A percentile compares a stretch with the other conserved stretches of the same genome.
Conservation (phyloP, 1,284 basidiomycete genomes). For the Malassezia equina region DNA sequence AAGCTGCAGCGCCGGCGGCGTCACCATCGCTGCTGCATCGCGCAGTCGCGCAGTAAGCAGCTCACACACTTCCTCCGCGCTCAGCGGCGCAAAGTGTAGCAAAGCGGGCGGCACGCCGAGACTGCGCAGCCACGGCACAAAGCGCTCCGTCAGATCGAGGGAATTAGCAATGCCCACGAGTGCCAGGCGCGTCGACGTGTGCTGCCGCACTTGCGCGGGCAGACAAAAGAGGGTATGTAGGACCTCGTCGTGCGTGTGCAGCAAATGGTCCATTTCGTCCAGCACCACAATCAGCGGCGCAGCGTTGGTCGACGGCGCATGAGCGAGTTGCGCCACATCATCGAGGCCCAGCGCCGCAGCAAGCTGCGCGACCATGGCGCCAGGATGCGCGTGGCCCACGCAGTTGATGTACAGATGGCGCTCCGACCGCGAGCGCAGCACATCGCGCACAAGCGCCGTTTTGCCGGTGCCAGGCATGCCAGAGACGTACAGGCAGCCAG, state of each 20-base stretch:
- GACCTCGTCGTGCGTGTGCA: slow-evolving; percentile 44
- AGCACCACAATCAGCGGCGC: slow-evolving; percentile 46
- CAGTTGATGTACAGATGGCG: slow-evolving; percentile 47
- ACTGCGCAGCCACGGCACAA: slow-evolving; percentile 39
- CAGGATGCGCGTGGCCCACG: slow-evolving; percentile 44
- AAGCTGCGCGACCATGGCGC: slow-evolving; percentile 33
- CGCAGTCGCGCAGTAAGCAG: slow-evolving; percentile 47
- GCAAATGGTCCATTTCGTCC: slow-evolving; percentile 51
- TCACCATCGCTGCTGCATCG: slow-evolving; percentile 39
- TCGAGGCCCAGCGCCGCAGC: slow-evolving; percentile 26
- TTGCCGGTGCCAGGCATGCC: slow-evolving; percentile 51
- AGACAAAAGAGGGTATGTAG: slow-evolving; percentile 47
- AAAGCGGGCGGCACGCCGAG: slow-evolving; percentile 42
- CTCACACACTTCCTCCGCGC: slow-evolving; percentile 44
- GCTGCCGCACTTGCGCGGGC: slow-evolving; percentile 3
- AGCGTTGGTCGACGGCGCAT: slow-evolving; percentile 20
- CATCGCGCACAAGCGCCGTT: slow-evolving; percentile 48
- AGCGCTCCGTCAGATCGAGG: slow-evolving; percentile 41
- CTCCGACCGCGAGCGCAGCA: slow-evolving; percentile 35
- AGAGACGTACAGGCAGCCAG: slow-evolving; percentile 48
- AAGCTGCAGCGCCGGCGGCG: slow-evolving; percentile 47
- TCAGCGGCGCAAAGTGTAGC: slow-evolving; percentile 49
- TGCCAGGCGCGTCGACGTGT: slow-evolving; percentile 12
- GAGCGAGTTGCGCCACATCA: slow-evolving; percentile 12
- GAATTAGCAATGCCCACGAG: slow-evolving; percentile 40